These are phyloP conservation scores for Fonsecaea monophora DNA, from an alignment of 2,329 filamentous ascomycete genomes.

Conservation along the genomic window DNA sequence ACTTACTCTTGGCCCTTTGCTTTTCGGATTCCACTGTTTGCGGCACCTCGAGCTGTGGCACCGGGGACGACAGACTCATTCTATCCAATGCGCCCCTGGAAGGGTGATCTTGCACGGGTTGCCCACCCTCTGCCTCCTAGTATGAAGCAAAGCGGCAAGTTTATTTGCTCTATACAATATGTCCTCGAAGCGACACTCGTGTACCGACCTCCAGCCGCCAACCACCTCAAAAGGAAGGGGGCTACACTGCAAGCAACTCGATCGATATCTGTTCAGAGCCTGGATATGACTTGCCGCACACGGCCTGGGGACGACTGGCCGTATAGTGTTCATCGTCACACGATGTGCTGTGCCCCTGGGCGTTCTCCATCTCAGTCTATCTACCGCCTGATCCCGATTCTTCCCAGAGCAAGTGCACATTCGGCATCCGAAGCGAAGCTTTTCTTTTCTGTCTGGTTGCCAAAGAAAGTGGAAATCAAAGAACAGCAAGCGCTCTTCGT, in stretches of 20 bases:
- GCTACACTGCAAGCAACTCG: background rate
- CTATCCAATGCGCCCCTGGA: conserved; percentile 22
- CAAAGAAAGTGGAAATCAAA: conserved; percentile 14
- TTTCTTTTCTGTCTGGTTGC: conserved; percentile 20
- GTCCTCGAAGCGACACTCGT: conserved; percentile 18
- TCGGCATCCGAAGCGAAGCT: background rate
- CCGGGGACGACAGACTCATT: conserved; percentile 18
- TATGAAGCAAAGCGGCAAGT: conserved; percentile 12
- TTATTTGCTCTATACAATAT: conserved; percentile 22
- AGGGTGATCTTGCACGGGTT: conserved; percentile 5
- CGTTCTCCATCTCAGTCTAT: background rate
- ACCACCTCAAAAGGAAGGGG: background rate
- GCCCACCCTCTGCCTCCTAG: conserved; percentile 30
- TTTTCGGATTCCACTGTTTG: conserved; percentile 26
- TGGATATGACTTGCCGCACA: background rate
- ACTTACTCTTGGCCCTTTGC: conserved; percentile 31
- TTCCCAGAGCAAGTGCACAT: background rate
- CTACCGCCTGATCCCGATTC: background rate
- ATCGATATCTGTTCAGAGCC: background rate
- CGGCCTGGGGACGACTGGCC: conserved; percentile 5
- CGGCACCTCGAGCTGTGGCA: conserved; percentile 21
- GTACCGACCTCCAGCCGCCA: background rate
- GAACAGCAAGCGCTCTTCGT: conserved; percentile 19
- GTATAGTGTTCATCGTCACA: conserved; percentile 21
- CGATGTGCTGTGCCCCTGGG: background rate